These are phyloP conservation scores for Chaetomium sp. DNA, from an alignment of 2,329 filamentous ascomycete genomes.

Conservation along the genomic window DNA sequence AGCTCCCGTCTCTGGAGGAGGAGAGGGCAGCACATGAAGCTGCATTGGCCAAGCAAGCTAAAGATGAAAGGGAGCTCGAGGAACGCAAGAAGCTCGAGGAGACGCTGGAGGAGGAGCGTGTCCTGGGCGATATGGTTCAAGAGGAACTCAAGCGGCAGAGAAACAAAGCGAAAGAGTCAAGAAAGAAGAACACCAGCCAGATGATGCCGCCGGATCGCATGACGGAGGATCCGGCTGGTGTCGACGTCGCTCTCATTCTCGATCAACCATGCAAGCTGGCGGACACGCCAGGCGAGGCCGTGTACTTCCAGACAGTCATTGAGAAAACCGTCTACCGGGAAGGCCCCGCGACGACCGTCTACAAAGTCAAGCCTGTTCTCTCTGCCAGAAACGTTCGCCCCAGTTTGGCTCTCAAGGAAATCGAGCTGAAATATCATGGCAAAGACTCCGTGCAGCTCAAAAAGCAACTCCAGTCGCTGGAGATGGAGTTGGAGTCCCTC, in stretches of 20 bases:
- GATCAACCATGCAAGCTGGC: constrained; percentile 60
- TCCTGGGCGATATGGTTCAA: constrained; percentile 63
- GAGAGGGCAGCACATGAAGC: constrained; percentile 81
- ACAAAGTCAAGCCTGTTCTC: constrained; percentile 65
- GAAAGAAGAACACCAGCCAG: constrained; percentile 50
- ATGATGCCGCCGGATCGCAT: constrained; percentile 33
- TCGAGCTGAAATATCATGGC: constrained; percentile 50
- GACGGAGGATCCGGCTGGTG: constrained; percentile 28
- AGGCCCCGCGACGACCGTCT: constrained; percentile 61
- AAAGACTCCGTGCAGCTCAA: constrained; percentile 61
- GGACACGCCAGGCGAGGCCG: constrained; percentile 55
- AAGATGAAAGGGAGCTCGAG: constrained; percentile 48
- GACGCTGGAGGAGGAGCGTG: constrained; percentile 60
- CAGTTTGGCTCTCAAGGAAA: constrained; percentile 68
- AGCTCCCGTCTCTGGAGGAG: constrained; percentile 80
- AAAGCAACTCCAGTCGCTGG: constrained; percentile 68
- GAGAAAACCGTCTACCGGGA: constrained; percentile 60
- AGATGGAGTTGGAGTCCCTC: constrained; percentile 67
- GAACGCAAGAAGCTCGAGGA: constrained; percentile 50
- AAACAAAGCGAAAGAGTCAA: constrained; percentile 57
- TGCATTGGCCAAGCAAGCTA: constrained; percentile 54
- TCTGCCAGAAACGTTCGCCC: constrained; percentile 48
- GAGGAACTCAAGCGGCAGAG: constrained; percentile 64
- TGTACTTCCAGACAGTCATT: constrained; percentile 65
- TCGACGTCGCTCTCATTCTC: constrained; percentile 47